A percentile compares a stretch with the other conserved stretches of the same genome.
phyloP scores from a whole-genome alignment of 2,329 filamentous ascomycete genomes.

The Zymoseptoria passerinii region DNA sequence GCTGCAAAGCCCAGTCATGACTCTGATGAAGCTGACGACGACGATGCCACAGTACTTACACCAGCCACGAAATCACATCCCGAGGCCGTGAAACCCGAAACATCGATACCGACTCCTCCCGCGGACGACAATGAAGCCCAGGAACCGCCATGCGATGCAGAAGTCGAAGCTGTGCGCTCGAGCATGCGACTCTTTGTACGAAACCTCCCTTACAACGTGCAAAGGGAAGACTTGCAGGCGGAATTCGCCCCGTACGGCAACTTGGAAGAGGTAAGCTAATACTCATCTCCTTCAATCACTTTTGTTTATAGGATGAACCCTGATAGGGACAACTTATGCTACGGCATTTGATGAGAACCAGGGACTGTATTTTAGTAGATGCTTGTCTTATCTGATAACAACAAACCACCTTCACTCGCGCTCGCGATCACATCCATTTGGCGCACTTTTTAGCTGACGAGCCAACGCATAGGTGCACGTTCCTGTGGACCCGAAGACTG shows the following conservation, averaged over 20 bases:
- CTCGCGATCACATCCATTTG: neutral
- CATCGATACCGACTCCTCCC: slow-evolving; percentile 21
- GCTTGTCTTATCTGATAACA: slow-evolving; percentile 63
- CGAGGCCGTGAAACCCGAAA: slow-evolving; percentile 13
- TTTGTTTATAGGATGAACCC: slow-evolving; percentile 71
- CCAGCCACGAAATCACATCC: slow-evolving; percentile 19
- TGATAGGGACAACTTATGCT: slow-evolving; percentile 99
- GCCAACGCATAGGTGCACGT: slow-evolving; percentile 65
- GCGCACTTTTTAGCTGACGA: slow-evolving; percentile 1
- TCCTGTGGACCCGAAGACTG: slow-evolving; percentile 60
- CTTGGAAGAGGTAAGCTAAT: slow-evolving; percentile 72
- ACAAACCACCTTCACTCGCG: slow-evolving; percentile 14
- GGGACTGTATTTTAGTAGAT: slow-evolving; percentile 99
- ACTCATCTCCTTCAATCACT: slow-evolving; percentile 18
- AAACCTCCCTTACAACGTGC: slow-evolving; percentile 75
- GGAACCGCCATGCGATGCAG: slow-evolving; percentile 34
- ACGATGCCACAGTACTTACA: slow-evolving; percentile 4
- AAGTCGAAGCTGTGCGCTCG: slow-evolving; percentile 56
- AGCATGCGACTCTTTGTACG: slow-evolving; percentile 78
- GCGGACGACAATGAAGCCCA: slow-evolving; percentile 30
- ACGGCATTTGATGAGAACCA: slow-evolving; percentile 77
- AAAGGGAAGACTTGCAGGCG: slow-evolving; percentile 65
- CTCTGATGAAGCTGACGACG: slow-evolving; percentile 1
- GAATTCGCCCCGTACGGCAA: slow-evolving; percentile 66
- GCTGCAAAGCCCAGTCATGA: neutral